Percentiles rank a stretch among this genome's conserved stretches.
phyloP scores from a whole-genome alignment of 768 basidiomycete genomes.

The Crucibulum laeve region DNA sequence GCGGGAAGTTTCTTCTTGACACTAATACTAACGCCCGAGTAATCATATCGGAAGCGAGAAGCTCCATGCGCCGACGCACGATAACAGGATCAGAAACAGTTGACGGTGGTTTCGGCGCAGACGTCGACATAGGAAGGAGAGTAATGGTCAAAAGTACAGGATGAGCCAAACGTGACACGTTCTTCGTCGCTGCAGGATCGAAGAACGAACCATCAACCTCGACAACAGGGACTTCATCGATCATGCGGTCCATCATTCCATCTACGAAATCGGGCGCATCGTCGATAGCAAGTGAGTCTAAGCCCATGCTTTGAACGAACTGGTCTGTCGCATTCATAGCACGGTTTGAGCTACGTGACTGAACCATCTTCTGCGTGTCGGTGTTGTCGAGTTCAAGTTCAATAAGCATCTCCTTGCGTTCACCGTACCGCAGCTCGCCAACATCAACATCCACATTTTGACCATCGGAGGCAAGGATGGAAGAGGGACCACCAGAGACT shows the following conservation, averaged over 20 bases:
- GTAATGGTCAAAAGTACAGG: constrained; percentile 95
- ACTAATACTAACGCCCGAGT: constrained; percentile 91
- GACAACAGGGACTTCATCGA: constrained; percentile 94
- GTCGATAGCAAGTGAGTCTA: constrained; percentile 70
- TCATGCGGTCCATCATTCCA: constrained; percentile 95
- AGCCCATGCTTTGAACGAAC: constrained; percentile 82
- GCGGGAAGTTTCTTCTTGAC: constrained; percentile 83
- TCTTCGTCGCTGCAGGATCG: constrained; percentile 82
- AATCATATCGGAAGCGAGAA: constrained; percentile 96
- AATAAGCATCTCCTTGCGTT: constrained; percentile 94
- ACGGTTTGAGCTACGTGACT: constrained; percentile 22
- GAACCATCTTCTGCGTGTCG: constrained; percentile 42
- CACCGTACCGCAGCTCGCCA: constrained; percentile 92
- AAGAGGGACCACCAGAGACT: constrained; percentile 84
- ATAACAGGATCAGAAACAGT: constrained; percentile 78
- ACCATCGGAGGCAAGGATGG: constrained; percentile 87
- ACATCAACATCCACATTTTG: constrained; percentile 94
- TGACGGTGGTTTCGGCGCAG: constrained; percentile 35
- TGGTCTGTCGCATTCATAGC: constrained; percentile 81
- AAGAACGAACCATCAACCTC: constrained; percentile 96
- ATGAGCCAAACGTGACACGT: constrained; percentile 84
- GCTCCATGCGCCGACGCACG: constrained; percentile 92
- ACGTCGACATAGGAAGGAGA: constrained; percentile 58
- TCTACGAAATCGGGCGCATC: constrained; percentile 74
- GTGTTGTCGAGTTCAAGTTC: constrained; percentile 90